Evolutionary conservation across 345 rosid species (phyloP).

Genomic region (Gossypium mustelinum): DNA sequence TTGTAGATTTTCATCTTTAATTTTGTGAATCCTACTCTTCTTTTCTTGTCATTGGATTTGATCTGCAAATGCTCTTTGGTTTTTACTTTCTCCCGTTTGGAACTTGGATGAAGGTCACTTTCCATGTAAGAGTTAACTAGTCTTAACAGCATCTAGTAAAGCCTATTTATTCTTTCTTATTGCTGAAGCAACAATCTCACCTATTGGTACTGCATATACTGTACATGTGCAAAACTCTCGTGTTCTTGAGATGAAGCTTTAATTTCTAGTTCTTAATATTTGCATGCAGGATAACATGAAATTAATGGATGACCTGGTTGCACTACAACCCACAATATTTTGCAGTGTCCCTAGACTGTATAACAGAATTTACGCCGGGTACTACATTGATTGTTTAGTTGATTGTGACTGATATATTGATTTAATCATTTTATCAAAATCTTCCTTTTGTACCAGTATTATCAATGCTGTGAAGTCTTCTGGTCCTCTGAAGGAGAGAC

Average conservation of each 20-base stretch:
- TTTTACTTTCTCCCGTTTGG: neutral
- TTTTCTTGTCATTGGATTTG: too few relatives aligned
- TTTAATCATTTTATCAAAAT: slow-evolving; percentile 28
- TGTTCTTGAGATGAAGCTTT: slow-evolving; percentile 17
- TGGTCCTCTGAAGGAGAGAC: slow-evolving; percentile 84
- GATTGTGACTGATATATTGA: slow-evolving; percentile 15
- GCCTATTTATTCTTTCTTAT: neutral
- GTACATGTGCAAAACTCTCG: neutral
- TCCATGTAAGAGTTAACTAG: neutral
- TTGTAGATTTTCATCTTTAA: neutral
- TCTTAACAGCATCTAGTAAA: neutral
- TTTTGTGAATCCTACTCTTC: neutral
- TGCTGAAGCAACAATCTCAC: neutral
- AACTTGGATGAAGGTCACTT: neutral
- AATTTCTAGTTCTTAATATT: slow-evolving; percentile 2
- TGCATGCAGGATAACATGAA: slow-evolving; percentile 85
- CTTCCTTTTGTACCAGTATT: slow-evolving; percentile 52
- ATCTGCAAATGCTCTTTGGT: slow-evolving; percentile 11
- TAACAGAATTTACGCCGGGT: slow-evolving; percentile 86
- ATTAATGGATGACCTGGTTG: slow-evolving; percentile 84
- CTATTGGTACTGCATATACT: slow-evolving; percentile 2
- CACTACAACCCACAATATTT: slow-evolving; percentile 85
- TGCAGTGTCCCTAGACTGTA: slow-evolving; percentile 95
- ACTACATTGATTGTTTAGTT: slow-evolving; percentile 19
- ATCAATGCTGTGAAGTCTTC: slow-evolving; percentile 77